Percentiles rank a stretch among this genome's conserved stretches.
Conservation (phyloP, 495 filamentous ascomycete genomes). For the Xylaria flabelliformis region DNA sequence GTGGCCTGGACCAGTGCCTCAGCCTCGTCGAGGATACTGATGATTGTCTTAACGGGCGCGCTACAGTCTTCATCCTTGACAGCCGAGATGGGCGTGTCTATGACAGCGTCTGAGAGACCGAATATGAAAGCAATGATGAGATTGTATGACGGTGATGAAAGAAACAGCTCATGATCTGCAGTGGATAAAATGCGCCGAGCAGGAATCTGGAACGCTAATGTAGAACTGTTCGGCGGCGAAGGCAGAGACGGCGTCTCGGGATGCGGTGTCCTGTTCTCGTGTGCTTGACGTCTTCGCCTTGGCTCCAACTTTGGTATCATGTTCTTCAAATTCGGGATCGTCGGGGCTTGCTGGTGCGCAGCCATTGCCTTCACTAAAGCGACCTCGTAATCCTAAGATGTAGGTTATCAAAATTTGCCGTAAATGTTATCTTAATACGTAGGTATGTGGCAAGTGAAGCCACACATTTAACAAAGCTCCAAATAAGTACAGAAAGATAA, state of each 20-base stretch:
- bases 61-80: slow-evolving; percentile 61
- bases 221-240: slow-evolving; percentile 68
- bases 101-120: slow-evolving; percentile 79
- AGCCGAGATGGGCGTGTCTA: slow-evolving; percentile 75
- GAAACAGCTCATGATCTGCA: slow-evolving; percentile 81
- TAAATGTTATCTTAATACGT: neutral
- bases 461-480: neutral
- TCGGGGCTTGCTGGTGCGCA: slow-evolving; percentile 38
- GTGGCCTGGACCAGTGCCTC: slow-evolving; percentile 66
- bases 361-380: slow-evolving; percentile 25
- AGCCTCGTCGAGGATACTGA: slow-evolving; percentile 72
- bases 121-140: slow-evolving; percentile 87
- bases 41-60: slow-evolving; percentile 65
- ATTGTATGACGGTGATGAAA: slow-evolving; percentile 75
- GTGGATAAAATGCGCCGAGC: slow-evolving; percentile 78
- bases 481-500: neutral
- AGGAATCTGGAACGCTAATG: slow-evolving; percentile 68
- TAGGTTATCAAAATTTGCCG: neutral
- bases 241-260: slow-evolving; percentile 77
- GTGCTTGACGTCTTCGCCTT: slow-evolving; percentile 60
- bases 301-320: slow-evolving; percentile 74
- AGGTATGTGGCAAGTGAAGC: neutral
- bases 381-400: neutral
- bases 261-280: slow-evolving; percentile 64
- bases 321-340: slow-evolving; percentile 64